Percentiles rank a stretch among this genome's conserved stretches.
These are phyloP conservation scores for Leptographium wingfieldii DNA, from an alignment of 2,329 filamentous ascomycete genomes.

Conservation along the genomic window DNA sequence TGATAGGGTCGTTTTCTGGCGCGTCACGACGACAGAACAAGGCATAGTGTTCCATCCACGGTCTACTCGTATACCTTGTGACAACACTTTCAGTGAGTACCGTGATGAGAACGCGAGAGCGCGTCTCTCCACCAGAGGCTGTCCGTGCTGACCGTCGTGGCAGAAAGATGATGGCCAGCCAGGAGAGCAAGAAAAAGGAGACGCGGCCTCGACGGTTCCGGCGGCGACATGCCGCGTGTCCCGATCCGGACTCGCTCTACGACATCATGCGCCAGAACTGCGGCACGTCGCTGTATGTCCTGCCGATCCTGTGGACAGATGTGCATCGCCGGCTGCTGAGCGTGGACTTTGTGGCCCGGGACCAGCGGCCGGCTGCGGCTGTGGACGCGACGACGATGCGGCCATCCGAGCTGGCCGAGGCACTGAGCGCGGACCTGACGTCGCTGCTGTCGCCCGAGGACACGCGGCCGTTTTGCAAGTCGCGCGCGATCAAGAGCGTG, in stretches of 20 bases:
- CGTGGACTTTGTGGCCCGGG: slow-evolving; percentile 26
- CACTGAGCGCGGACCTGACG: slow-evolving; percentile 30
- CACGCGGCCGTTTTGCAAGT: slow-evolving; percentile 22
- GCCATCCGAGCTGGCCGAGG: slow-evolving; percentile 29
- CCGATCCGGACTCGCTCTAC: slow-evolving; percentile 36
- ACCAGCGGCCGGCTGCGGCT: slow-evolving; percentile 23
- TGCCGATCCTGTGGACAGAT: slow-evolving; percentile 45
- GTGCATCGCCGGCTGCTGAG: slow-evolving; percentile 34
- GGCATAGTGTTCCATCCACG: no score
- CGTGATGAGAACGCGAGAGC: no score
- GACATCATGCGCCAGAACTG: slow-evolving; percentile 37
- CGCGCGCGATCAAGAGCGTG: slow-evolving; percentile 29
- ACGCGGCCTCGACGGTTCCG: neutral
- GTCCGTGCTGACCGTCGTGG: neutral
- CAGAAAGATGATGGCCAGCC: neutral
- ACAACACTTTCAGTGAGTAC: no score
- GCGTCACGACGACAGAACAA: no score
- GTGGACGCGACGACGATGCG: slow-evolving; percentile 15
- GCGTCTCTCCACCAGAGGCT: no score
- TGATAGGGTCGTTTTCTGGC: no score
- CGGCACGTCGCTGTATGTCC: slow-evolving; percentile 34
- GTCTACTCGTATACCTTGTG: no score
- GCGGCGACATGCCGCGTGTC: slow-evolving; percentile 13
- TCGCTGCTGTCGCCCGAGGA: slow-evolving; percentile 25
- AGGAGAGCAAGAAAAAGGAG: neutral